Conservation (phyloP, 306 rosid species). For the Rosa multiflora region DNA sequence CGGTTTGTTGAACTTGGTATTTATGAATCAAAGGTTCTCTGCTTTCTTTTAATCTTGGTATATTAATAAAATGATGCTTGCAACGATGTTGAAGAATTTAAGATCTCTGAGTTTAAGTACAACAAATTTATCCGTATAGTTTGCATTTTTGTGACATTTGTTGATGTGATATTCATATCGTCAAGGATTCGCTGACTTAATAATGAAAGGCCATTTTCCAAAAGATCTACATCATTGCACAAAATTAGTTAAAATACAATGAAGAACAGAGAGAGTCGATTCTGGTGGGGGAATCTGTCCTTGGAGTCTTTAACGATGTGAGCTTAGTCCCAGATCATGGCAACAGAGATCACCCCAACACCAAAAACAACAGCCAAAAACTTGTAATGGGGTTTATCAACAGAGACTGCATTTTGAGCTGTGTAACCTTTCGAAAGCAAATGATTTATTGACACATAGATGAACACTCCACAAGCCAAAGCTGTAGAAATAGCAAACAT, state of each 20-base stretch:
- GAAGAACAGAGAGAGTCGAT: not conserved
- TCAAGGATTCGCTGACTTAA: not conserved
- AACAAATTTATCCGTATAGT: not conserved
- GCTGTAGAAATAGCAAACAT: slow-evolving; percentile 76
- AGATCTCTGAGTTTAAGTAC: not conserved
- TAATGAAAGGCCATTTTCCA: not conserved
- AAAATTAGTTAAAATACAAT: not conserved
- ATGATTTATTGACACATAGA: slow-evolving; percentile 76
- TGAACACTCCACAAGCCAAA: slow-evolving; percentile 80
- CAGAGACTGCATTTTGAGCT: slow-evolving; percentile 36
- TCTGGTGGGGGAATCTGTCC: slow-evolving; percentile 1
- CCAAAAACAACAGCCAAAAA: slow-evolving; percentile 65
- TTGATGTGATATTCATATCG: not conserved
- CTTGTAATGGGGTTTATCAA: slow-evolving; percentile 45
- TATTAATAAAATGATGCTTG: not conserved
- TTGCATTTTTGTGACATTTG: not conserved
- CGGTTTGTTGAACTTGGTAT: not conserved
- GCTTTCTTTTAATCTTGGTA: not conserved
- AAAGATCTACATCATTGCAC: not conserved
- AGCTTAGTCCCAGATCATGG: slow-evolving; percentile 68
- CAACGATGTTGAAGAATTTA: not conserved
- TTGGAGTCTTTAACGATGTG: too few relatives aligned
- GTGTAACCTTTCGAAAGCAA: slow-evolving; percentile 58
- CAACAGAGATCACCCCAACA: slow-evolving; percentile 68
- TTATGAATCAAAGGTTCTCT: not conserved